Evolutionary conservation across 176 grass and related monocot genomes (phyloP).

Genomic region (Zizania latifolia): DNA sequence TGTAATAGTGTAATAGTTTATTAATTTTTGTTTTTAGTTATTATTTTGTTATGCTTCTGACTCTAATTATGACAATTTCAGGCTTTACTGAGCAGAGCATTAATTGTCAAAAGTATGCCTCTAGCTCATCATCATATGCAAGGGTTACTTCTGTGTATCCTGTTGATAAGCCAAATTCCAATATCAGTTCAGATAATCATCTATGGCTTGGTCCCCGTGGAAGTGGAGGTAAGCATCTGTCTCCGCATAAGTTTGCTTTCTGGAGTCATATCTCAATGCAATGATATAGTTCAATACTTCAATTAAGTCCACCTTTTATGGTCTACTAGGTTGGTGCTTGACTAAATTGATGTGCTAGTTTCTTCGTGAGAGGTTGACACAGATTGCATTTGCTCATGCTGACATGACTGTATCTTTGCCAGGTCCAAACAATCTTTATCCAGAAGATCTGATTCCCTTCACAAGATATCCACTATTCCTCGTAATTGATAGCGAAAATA

Average conservation of each 20-base stretch:
- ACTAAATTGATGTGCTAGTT: not conserved
- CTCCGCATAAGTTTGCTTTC: not conserved
- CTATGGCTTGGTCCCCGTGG: slow-evolving; percentile 81
- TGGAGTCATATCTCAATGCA: not conserved
- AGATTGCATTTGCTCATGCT: not conserved
- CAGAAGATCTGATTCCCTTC: slow-evolving; percentile 93
- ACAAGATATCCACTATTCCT: slow-evolving; percentile 94
- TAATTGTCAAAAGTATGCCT: slow-evolving; percentile 50
- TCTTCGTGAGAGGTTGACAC: slow-evolving; percentile 4
- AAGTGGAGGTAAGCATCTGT: slow-evolving; percentile 51
- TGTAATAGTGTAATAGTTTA: slow-evolving; percentile 20
- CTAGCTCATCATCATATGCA: slow-evolving; percentile 36
- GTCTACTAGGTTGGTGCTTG: not conserved
- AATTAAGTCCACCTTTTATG: slow-evolving; percentile 15
- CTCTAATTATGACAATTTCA: slow-evolving; percentile 33
- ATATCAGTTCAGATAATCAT: slow-evolving; percentile 47
- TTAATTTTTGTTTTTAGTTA: slow-evolving; percentile 11
- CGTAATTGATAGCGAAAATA: slow-evolving; percentile 89
- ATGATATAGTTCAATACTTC: not conserved
- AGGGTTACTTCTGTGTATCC: slow-evolving; percentile 23
- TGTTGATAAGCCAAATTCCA: slow-evolving; percentile 36
- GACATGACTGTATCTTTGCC: slow-evolving; percentile 7
- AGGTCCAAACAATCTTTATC: slow-evolving; percentile 87
- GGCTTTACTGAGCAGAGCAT: slow-evolving; percentile 51
- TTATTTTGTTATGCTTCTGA: slow-evolving; percentile 23